Base-by-base conservation (phyloP, 2,329 filamentous ascomycete species). In the Helotiales sp. region DNA sequence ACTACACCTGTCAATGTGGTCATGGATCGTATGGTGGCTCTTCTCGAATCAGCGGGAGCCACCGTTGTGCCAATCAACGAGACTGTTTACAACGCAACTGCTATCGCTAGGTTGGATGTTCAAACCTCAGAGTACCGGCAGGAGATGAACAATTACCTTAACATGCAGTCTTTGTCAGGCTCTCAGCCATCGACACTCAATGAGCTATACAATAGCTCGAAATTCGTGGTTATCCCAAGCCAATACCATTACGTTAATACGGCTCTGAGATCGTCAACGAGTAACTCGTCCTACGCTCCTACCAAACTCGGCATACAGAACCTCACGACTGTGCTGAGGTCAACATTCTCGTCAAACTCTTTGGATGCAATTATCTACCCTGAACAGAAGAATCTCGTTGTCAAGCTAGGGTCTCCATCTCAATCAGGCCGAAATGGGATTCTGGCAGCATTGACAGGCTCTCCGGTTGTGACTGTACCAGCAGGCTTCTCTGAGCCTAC, bases 341-440 rank as follows among this genome's bases (percentile, higher is more conserved):
- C 70, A 2, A 83, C 81, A 0, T 85, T 88, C 58, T 67, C 71
- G 0, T 56, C 66, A 0, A 72, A 83, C 60, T 59, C 70, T 0
- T 74, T 88, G 13, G 81, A 86, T 66, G 84, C 80, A 0, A 64
- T 88, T 33, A 79, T 87, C 63, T 88, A 88, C 69, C 85, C 85
- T 0, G 80, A 88, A 67, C 85, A 88, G 65, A 80, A 79, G 66
- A 86, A 86, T 54, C 77, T 88, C 1, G 82, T 85, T 5, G 83
- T 86, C 2, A 77, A 79, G 46, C 70, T 86, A 24, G 84, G 83
- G 2, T 77, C 78, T 0, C 74, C 79, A 0, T 80, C 77, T 0
- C 85, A 88, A 70, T 73, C 73, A n/a, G 84, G 84, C 1, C 75
- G 85, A 2, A 88, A 75, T 62, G 73, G 72, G n/a, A 72, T 74